These are phyloP conservation scores for Neurospora pannonica DNA, from an alignment of 495 filamentous ascomycete genomes.

Conservation along the genomic window DNA sequence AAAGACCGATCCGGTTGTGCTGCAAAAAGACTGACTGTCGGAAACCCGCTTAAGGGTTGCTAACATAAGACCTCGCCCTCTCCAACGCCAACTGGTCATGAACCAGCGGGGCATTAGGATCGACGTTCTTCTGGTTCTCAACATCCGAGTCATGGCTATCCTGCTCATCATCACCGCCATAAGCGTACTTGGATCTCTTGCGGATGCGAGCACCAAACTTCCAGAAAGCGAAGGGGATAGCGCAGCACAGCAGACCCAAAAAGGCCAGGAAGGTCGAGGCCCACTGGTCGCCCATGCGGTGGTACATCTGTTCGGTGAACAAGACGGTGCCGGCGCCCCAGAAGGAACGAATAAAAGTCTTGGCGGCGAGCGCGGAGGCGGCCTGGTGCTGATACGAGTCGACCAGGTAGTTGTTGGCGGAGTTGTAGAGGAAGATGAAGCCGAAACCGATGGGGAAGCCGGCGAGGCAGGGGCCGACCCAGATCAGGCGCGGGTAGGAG, in stretches of 20 bases:
- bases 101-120: slow-evolving; percentile 14
- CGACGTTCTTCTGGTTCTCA: slow-evolving; percentile 18
- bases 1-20: neutral
- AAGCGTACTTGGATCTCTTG: slow-evolving; percentile 55
- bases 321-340: slow-evolving; percentile 70
- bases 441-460: slow-evolving; percentile 75
- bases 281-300: slow-evolving; percentile 64
- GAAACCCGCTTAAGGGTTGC: slow-evolving; percentile 29
- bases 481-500: slow-evolving; percentile 53
- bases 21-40: neutral
- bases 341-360: slow-evolving; percentile 68
- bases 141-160: slow-evolving; percentile 5
- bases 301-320: slow-evolving; percentile 76
- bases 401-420: slow-evolving; percentile 73
- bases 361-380: slow-evolving; percentile 76
- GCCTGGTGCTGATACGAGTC: slow-evolving; percentile 80
- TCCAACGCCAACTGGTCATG: slow-evolving; percentile 25
- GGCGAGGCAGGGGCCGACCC: slow-evolving; percentile 63
- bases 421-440: slow-evolving; percentile 80
- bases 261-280: slow-evolving; percentile 62
- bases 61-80: slow-evolving; percentile 33
- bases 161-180: slow-evolving; percentile 35
- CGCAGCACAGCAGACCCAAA: slow-evolving; percentile 61
- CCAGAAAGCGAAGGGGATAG: slow-evolving; percentile 70
- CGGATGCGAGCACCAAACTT: slow-evolving; percentile 62